Percentiles rank a stretch among this genome's conserved stretches.
These are phyloP conservation scores for Dactylellina cionopaga DNA, from an alignment of 2,329 filamentous ascomycete species.

Conservation along the genomic window DNA sequence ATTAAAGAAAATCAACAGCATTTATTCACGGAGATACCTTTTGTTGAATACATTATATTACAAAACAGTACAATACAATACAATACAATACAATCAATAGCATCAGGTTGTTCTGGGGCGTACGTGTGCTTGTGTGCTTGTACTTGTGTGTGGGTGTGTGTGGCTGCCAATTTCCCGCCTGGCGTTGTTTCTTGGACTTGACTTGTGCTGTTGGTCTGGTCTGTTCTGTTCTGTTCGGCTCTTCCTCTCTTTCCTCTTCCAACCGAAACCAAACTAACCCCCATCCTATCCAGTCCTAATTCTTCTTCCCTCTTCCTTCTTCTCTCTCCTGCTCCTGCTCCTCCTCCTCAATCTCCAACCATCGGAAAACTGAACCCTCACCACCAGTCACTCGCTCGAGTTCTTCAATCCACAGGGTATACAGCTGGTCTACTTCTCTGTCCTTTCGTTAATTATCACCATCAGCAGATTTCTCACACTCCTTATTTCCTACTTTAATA, in stretches of 20 bases:
- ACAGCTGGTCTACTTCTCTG: conserved; percentile 53
- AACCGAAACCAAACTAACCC: background rate
- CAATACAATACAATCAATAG: too few relatives aligned
- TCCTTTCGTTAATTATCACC: conserved; percentile 33
- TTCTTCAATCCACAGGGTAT: conserved; percentile 50
- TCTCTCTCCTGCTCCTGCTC: background rate
- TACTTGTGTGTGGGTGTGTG: conserved; percentile 6
- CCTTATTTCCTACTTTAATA: conserved; percentile 20
- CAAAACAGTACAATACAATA: too few relatives aligned
- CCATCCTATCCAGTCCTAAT: background rate
- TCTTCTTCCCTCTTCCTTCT: background rate
- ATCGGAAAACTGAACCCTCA: conserved; percentile 22
- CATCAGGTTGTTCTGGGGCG: too few relatives aligned
- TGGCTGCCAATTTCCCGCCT: conserved; percentile 36
- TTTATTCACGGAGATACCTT: too few relatives aligned
- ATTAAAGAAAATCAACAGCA: too few relatives aligned
- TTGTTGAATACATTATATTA: too few relatives aligned
- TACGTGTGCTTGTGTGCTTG: background rate
- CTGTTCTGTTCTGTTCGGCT: conserved; percentile 6
- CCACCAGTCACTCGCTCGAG: conserved; percentile 52
- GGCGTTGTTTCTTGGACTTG: background rate
- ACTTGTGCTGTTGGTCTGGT: background rate
- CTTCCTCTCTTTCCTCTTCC: background rate
- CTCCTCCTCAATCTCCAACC: conserved; percentile 8
- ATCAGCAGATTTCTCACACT: conserved; percentile 22